Evolutionary conservation across 805 yeast species (phyloP), one percentile per base, ranked within the genome.

Genomic region (Ogataea chonburiensis): DNA sequence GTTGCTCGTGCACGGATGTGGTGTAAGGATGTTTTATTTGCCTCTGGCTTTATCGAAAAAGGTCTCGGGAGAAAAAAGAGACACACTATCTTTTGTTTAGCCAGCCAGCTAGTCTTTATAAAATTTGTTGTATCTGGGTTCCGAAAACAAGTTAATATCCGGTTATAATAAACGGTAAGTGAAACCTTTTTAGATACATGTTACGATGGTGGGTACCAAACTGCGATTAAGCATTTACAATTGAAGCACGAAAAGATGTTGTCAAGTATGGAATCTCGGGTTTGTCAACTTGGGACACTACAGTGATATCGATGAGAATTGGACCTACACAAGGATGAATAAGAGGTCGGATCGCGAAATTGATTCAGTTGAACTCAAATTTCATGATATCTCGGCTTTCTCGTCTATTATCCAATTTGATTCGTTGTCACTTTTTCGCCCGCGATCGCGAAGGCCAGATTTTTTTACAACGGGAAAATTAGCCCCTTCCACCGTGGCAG

Each of bases 381-480:
- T 9, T 5, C 16, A 14, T 20, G 31, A 20, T 20, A 33, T 26
- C 14, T 14, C 24, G 15, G 7, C 3, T 5, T 13, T 7, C 7
- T 6, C 10, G 32, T 28, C 37, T 29, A 34, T 36, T 33, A 41
- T 32, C 31, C 44, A 37, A 42, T 46, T 47, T 45, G 49, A 43
- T 40, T 42, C 51, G 46, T 42, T 47, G 49, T 45, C 49, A 45
- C 49, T 45, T 45, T 44, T 42, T 37, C 35, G 42, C 42, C 34
- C 38, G 38, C 42, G 37, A 33, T 17, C 39, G 37, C 40, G 27
- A 28, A 28, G 39, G 40, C 30, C 37, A 35, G 28, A 29, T 20
- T 28, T 24, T 21, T 21, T 26, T 25, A 31, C 29, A 13, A 21
- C 39, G 22, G 37, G 29, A 17, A 17, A 24, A 28, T 21, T 29